Conservation (phyloP, 768 basidiomycete genomes). For the Lentinula raphanica region DNA sequence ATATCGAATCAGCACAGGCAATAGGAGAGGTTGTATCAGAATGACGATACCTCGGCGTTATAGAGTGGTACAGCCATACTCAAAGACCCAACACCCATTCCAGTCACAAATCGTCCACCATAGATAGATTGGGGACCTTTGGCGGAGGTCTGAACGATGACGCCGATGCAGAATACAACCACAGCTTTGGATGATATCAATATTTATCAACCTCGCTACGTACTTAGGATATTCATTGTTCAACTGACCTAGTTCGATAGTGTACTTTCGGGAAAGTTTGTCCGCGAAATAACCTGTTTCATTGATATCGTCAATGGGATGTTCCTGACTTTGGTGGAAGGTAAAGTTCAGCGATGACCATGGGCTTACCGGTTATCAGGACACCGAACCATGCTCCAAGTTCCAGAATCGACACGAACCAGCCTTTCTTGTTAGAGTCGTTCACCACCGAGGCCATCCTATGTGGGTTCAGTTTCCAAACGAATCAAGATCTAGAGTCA, state of each 20-base stretch:
- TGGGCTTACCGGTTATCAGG: slow-evolving; percentile 49
- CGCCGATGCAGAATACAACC: slow-evolving; percentile 61
- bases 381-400: slow-evolving; percentile 76
- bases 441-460: slow-evolving; percentile 53
- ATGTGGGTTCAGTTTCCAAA: slow-evolving; percentile 2
- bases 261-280: slow-evolving; percentile 68
- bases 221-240: background rate
- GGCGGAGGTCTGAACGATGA: slow-evolving; percentile 66
- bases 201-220: slow-evolving; percentile 18
- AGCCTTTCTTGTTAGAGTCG: slow-evolving; percentile 54
- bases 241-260: slow-evolving; percentile 50
- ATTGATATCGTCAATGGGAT: too few relatives aligned
- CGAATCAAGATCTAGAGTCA: background rate
- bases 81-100: slow-evolving; percentile 75
- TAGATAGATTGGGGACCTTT: slow-evolving; percentile 56
- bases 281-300: slow-evolving; percentile 56
- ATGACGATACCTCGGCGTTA: slow-evolving; percentile 41
- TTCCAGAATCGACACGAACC: slow-evolving; percentile 72
- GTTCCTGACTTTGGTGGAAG: background rate
- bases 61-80: slow-evolving; percentile 83
- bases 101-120: slow-evolving; percentile 74
- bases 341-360: background rate
- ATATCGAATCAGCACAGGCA: too few relatives aligned
- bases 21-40: too few relatives aligned
- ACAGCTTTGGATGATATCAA: slow-evolving; percentile 32